Evolutionary conservation across 2,329 filamentous ascomycete genomes (phyloP), one percentile per base, ranked within the genome.

Genomic region (Sporothrix humicola): DNA sequence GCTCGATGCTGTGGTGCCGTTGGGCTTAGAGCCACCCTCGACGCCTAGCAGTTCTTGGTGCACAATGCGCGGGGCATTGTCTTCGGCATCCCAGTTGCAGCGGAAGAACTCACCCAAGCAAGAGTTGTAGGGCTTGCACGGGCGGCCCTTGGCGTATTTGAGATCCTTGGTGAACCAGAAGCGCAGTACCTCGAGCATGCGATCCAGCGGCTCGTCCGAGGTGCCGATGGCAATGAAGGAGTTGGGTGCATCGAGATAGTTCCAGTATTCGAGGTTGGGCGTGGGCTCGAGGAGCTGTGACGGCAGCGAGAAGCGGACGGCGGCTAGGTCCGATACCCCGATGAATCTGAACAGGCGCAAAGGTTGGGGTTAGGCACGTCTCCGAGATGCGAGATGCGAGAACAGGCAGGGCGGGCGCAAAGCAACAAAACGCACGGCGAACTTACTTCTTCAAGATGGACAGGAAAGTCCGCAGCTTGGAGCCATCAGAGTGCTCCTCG

Each of bases 91-190:
- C 95, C 95, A 99, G 80, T 95, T 97, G 82, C 96, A 98, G 89
- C 97, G 81, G 84, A 99, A 99, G 84, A 99, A 99, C 84, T 99
- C 96, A 76, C 96, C 96, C 69, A 99, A 84, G 50, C 94, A 95
- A 66, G 95, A 98, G 83, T 99, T 99, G 85, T 99, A 99, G 12
- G 96, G 96, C 83, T 99, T 99, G 90, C 95, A 98, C 59, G 96
- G 96, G 85, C 95, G 97, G 74, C 95, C 95, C 85, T 98, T 98
- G 81, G 97, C 93, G 80, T 98, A 99, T 89, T 99, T 99, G 82
- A 99, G 82, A 82, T 99, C 96, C 82, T 99, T 99, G 76, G 96
- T 98, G 79, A 98, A 97, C 96, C 96, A 99, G 83, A 98, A 99
- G 74, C 95, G 91, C 78, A 98, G 84, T 44, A 97, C 94, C 79